Conservation (phyloP, 208 protist genomes). For the Trypanosoma rangeli region DNA sequence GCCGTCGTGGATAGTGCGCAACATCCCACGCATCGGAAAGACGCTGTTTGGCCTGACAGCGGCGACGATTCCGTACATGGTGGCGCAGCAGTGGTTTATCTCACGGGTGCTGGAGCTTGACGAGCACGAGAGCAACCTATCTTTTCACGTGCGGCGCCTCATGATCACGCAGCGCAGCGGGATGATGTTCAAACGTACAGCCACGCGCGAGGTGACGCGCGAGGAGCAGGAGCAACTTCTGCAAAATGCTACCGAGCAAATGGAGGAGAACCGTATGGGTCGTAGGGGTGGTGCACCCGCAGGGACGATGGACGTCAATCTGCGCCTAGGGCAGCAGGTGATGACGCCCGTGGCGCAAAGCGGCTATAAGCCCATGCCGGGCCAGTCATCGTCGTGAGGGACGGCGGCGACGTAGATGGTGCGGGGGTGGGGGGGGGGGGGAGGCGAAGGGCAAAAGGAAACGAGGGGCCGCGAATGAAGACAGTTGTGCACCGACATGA, state of each 20-base stretch:
- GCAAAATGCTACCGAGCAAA: constrained; percentile 55
- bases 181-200: constrained; percentile 88
- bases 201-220: constrained; percentile 78
- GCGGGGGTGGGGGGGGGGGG: background rate
- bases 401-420: background rate
- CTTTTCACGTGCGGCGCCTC: constrained; percentile 69
- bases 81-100: constrained; percentile 82
- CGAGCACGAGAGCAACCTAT: constrained; percentile 65
- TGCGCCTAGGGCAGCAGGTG: constrained; percentile 66
- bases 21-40: constrained; percentile 55
- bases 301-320: constrained; percentile 70
- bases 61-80: constrained; percentile 69
- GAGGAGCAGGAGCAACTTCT: constrained; percentile 81
- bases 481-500: background rate
- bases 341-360: constrained; percentile 75
- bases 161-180: constrained; percentile 77
- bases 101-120: constrained; percentile 62
- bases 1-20: constrained; percentile 27
- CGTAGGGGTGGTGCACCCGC: constrained; percentile 50
- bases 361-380: constrained; percentile 79
- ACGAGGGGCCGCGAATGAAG: background rate
- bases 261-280: constrained; percentile 70
- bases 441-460: background rate
- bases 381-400: constrained; percentile 15
- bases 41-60: constrained; percentile 53